Conservation (phyloP, 495 filamentous ascomycete genomes). For the Penicillium fimorum region DNA sequence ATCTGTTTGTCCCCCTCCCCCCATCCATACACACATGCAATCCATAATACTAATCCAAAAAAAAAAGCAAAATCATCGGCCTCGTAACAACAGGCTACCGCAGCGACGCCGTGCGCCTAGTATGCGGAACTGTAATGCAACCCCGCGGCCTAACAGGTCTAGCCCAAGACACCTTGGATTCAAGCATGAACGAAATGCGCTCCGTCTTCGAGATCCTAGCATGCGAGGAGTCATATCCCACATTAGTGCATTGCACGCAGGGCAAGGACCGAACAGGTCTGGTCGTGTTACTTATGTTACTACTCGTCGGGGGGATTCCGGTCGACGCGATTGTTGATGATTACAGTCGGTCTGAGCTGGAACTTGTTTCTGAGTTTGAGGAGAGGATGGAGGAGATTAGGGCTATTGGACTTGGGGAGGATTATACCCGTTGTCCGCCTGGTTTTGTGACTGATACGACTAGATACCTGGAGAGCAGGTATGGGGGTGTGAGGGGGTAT, state of each 20-base stretch:
- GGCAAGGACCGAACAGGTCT: slow-evolving; percentile 86
- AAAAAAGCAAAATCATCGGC: slow-evolving; percentile 52
- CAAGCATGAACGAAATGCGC: slow-evolving; percentile 60
- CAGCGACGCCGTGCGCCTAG: slow-evolving; percentile 61
- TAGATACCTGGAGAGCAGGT: slow-evolving; percentile 50
- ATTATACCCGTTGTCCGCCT: slow-evolving; percentile 62
- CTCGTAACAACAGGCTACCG: slow-evolving; percentile 66
- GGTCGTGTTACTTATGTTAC: slow-evolving; percentile 60
- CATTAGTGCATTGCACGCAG: slow-evolving; percentile 79
- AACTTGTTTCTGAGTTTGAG: slow-evolving; percentile 59
- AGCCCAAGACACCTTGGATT: slow-evolving; percentile 61
- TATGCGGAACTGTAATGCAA: slow-evolving; percentile 67
- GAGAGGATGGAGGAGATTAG: slow-evolving; percentile 65
- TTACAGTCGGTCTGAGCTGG: slow-evolving; percentile 62
- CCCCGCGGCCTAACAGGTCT: slow-evolving; percentile 66
- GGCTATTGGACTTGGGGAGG: slow-evolving; percentile 63
- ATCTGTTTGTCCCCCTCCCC: slow-evolving; percentile 50
- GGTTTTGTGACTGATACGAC: slow-evolving; percentile 53
- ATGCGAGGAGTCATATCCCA: slow-evolving; percentile 50
- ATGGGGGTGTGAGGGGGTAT: slow-evolving; percentile 64
- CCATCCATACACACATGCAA: too few relatives aligned
- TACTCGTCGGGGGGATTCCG: slow-evolving; percentile 56
- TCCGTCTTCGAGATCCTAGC: slow-evolving; percentile 53
- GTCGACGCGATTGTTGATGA: slow-evolving; percentile 59
- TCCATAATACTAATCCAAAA: neutral